Conservation (phyloP, 2,329 filamentous ascomycete species). For the Pseudonectria buxi region DNA sequence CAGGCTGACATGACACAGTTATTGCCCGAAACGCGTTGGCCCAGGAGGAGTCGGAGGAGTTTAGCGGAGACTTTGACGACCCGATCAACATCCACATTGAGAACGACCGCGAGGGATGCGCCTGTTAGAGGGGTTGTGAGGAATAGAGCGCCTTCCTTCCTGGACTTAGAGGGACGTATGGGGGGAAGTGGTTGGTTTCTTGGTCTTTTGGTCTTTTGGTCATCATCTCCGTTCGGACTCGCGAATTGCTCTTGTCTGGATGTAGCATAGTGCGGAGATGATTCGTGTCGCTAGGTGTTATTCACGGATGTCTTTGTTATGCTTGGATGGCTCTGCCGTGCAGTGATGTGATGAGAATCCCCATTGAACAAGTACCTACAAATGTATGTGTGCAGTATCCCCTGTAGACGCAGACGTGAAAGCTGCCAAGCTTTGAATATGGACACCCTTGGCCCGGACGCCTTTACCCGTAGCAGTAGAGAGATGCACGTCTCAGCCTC, state of each 20-base stretch:
- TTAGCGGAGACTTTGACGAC: conserved; percentile 93
- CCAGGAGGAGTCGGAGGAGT: conserved; percentile 97
- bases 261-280: conserved; percentile 20
- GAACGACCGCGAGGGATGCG: conserved; percentile 85
- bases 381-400: too few species aligned
- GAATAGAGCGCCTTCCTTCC: conserved; percentile 1
- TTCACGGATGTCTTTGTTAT: conserved; percentile 14
- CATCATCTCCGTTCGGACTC: conserved; percentile 5
- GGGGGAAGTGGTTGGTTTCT: conserved; percentile 7
- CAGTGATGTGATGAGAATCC: too few species aligned
- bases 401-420: too few species aligned
- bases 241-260: conserved; percentile 19
- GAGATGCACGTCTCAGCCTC: too few species aligned
- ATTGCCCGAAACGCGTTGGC: conserved; percentile 93
- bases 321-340: background rate
- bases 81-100: conserved; percentile 98
- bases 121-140: conserved; percentile 56
- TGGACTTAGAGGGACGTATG: conserved; percentile 7
- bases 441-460: too few species aligned
- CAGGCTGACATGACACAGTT: conserved; percentile 45
- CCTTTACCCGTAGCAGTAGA: too few species aligned
- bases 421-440: too few species aligned
- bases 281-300: conserved; percentile 18
- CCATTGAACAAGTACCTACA: too few species aligned
- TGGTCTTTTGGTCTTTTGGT: conserved; percentile 5